A percentile compares a stretch with the other conserved stretches of the same genome.
phyloP scores from a whole-genome alignment of 108 stramenopile genomes.

The Cylindrotheca fusiformis region DNA sequence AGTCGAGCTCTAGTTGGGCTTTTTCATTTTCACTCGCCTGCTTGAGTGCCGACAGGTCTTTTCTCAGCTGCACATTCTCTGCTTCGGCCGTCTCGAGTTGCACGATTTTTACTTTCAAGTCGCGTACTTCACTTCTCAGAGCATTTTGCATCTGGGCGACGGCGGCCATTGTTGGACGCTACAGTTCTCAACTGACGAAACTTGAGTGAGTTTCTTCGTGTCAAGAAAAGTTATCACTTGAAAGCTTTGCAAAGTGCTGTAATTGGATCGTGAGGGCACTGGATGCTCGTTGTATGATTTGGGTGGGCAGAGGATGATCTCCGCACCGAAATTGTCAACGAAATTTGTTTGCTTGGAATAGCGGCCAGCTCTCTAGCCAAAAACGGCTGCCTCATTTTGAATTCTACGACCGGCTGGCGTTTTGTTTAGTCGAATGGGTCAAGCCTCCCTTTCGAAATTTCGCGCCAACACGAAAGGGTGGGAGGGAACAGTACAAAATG shows the following conservation, averaged over 20 bases:
- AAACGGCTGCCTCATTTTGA: too few relatives aligned
- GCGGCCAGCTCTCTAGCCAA: too few relatives aligned
- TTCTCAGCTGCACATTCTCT: slow-evolving; percentile 29
- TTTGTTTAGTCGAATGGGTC: too few relatives aligned
- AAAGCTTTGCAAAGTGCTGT: not conserved
- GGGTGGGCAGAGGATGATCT: too few relatives aligned
- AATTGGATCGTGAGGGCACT: too few relatives aligned
- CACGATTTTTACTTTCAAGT: slow-evolving; percentile 19
- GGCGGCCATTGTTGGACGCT: slow-evolving; percentile 9
- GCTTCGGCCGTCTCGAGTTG: slow-evolving; percentile 29
- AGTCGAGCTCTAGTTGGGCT: slow-evolving; percentile 32
- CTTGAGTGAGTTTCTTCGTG: not conserved
- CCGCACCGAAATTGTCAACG: not conserved
- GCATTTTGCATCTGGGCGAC: slow-evolving; percentile 20
- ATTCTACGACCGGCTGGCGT: too few relatives aligned
- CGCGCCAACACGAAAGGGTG: too few relatives aligned
- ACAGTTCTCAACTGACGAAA: too few relatives aligned
- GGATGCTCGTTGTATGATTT: too few relatives aligned
- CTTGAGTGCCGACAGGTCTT: slow-evolving; percentile 26
- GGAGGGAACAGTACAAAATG: too few relatives aligned
- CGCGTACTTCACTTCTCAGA: slow-evolving; percentile 22
- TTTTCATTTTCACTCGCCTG: slow-evolving; percentile 19
- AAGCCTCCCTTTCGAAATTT: too few relatives aligned
- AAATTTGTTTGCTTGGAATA: too few relatives aligned
- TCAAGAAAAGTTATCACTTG: not conserved